Conservation (phyloP, 2,329 filamentous ascomycete genomes). For the Hirsutella rhossiliensis region DNA sequence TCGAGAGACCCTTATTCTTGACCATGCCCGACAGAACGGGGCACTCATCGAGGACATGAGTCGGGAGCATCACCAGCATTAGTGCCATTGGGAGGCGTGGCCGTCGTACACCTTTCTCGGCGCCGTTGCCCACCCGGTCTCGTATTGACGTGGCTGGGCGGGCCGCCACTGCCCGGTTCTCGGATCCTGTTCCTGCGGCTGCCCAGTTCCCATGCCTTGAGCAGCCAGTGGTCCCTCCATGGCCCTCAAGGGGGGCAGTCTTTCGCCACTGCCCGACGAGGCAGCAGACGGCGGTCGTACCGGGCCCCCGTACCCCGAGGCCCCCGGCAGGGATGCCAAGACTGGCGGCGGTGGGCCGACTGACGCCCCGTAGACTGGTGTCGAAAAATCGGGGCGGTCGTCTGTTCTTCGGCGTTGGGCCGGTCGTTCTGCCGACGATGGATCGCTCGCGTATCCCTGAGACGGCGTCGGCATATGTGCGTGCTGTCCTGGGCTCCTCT, state of each 20-base stretch:
- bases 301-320: constrained; percentile 22
- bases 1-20: neutral
- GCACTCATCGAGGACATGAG: neutral
- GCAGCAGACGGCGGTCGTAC: constrained; percentile 25
- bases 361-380: constrained; percentile 25
- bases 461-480: constrained; percentile 14
- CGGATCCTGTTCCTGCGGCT: constrained; percentile 21
- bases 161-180: constrained; percentile 24
- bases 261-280: constrained; percentile 26
- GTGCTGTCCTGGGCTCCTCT: constrained; percentile 22
- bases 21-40: neutral
- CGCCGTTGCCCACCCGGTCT: constrained; percentile 25
- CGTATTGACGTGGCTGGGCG: constrained; percentile 17
- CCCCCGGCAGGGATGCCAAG: constrained; percentile 27
- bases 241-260: constrained; percentile 34
- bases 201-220: constrained; percentile 11
- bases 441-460: constrained; percentile 27
- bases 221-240: constrained; percentile 25
- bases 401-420: constrained; percentile 35
- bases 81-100: constrained; percentile 4
- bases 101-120: constrained; percentile 12
- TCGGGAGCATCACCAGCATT: neutral
- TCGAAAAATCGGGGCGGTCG: constrained; percentile 29
- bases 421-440: constrained; percentile 31
- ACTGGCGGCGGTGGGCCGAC: constrained; percentile 19